These are phyloP conservation scores for Chrysosporium queenslandicum DNA, from an alignment of 2,329 filamentous ascomycete species.

Conservation along the genomic window DNA sequence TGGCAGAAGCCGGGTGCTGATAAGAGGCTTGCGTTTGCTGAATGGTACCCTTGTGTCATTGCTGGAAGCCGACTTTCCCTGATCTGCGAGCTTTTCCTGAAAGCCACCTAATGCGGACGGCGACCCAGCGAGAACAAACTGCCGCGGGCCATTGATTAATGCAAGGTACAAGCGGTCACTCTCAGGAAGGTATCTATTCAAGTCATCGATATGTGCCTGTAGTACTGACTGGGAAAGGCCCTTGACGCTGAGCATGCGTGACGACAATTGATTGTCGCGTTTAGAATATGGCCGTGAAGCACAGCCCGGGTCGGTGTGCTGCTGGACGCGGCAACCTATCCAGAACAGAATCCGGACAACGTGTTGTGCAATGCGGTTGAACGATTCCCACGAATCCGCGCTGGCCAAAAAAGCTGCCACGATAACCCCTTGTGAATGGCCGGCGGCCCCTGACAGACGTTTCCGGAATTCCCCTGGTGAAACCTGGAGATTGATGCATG, in stretches of 20 bases:
- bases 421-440: constrained; percentile 93
- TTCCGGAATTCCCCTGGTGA: constrained; percentile 72
- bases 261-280: constrained; percentile 77
- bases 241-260: constrained; percentile 94
- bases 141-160: constrained; percentile 89
- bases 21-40: constrained; percentile 90
- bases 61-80: constrained; percentile 76
- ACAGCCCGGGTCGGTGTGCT: constrained; percentile 61
- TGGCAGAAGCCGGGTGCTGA: constrained; percentile 90
- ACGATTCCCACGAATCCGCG: constrained; percentile 86
- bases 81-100: constrained; percentile 81
- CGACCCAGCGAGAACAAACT: constrained; percentile 91
- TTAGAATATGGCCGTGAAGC: constrained; percentile 53
- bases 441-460: constrained; percentile 74
- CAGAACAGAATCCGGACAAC: constrained; percentile 92
- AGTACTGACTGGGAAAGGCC: constrained; percentile 80
- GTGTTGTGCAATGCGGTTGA: constrained; percentile 65
- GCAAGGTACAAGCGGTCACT: constrained; percentile 94
- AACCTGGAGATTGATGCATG: constrained; percentile 80
- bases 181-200: constrained; percentile 86
- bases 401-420: constrained; percentile 85
- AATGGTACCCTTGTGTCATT: constrained; percentile 85
- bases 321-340: constrained; percentile 94
- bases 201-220: constrained; percentile 91
- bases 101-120: constrained; percentile 93